Evolutionary conservation across 495 filamentous ascomycete genomes (phyloP).

Genomic region (Xylaria acuta): DNA sequence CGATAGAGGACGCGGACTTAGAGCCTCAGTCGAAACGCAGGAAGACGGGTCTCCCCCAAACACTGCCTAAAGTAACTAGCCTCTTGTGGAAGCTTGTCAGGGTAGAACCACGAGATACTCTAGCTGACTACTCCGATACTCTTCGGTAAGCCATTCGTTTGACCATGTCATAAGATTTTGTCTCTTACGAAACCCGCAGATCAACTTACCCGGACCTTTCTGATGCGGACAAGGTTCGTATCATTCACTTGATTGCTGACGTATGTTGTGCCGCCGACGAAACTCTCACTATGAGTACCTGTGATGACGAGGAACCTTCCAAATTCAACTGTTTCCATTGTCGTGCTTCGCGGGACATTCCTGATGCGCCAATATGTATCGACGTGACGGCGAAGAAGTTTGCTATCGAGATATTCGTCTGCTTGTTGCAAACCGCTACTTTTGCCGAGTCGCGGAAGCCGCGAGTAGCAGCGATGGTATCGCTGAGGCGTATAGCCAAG

Average conservation of each 20-base stretch:
- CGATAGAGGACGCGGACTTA: conserved; percentile 17
- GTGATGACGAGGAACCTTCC: conserved; percentile 6
- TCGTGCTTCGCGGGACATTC: neutral
- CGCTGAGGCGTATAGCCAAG: conserved; percentile 68
- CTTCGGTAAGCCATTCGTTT: conserved; percentile 39
- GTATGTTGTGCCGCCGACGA: conserved; percentile 46
- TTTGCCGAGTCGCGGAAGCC: conserved; percentile 66
- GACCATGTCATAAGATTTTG: neutral
- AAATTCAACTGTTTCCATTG: conserved; percentile 32
- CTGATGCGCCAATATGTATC: neutral
- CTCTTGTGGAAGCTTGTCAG: conserved; percentile 37
- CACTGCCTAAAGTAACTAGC: conserved; percentile 27
- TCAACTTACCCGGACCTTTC: conserved; percentile 36
- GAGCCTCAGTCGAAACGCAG: conserved; percentile 43
- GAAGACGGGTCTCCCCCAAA: conserved; percentile 32
- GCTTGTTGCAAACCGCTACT: conserved; percentile 60
- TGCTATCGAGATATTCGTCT: conserved; percentile 59
- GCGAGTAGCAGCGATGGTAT: conserved; percentile 75
- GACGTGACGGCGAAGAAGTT: conserved; percentile 28
- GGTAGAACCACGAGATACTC: conserved; percentile 22
- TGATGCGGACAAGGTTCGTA: conserved; percentile 39
- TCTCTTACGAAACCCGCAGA: conserved; percentile 33
- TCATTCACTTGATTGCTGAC: conserved; percentile 44
- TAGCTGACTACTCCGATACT: conserved; percentile 29
- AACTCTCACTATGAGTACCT: conserved; percentile 34